phyloP scores from a whole-genome alignment of 345 rosid species.

The Erysimum cheiranthoides region DNA sequence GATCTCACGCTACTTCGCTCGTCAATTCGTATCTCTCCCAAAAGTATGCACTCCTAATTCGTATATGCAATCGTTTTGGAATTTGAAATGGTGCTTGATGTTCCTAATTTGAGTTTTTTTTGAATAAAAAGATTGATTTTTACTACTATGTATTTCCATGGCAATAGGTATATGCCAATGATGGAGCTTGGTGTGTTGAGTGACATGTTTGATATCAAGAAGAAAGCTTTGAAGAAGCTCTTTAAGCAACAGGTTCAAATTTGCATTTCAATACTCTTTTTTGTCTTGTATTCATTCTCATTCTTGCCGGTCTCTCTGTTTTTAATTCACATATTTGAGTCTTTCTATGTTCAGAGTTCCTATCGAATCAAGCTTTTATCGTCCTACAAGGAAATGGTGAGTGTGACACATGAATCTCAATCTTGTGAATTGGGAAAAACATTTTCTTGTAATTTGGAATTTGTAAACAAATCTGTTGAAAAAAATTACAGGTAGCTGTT shows the following conservation, averaged over 20 bases:
- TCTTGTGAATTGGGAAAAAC: neutral
- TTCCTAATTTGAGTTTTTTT: neutral
- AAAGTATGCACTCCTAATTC: conserved; percentile 46
- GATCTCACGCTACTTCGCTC: conserved; percentile 80
- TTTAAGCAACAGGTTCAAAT: conserved; percentile 65
- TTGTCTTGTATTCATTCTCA: neutral
- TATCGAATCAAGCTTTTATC: conserved; percentile 59
- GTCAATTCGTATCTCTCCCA: conserved; percentile 73
- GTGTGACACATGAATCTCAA: conserved; percentile 17
- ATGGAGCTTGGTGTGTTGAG: conserved; percentile 83
- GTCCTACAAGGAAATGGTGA: conserved; percentile 82
- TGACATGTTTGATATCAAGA: conserved; percentile 68
- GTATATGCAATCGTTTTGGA: neutral
- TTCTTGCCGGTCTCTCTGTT: conserved; percentile 4
- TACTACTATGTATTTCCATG: conserved; percentile 15
- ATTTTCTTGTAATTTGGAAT: neutral
- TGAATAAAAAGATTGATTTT: neutral
- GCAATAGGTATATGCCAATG: conserved; percentile 65
- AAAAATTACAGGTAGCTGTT: conserved; percentile 55
- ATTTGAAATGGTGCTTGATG: neutral
- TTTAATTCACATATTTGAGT: conserved; percentile 1
- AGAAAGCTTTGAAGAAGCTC: conserved; percentile 74
- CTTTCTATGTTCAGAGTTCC: conserved; percentile 57
- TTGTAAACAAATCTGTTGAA: conserved; percentile 10
- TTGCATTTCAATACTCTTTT: neutral